phyloP scores from a whole-genome alignment of 2,329 filamentous ascomycete genomes.

The Aspergillus pseudoviridinutans region DNA sequence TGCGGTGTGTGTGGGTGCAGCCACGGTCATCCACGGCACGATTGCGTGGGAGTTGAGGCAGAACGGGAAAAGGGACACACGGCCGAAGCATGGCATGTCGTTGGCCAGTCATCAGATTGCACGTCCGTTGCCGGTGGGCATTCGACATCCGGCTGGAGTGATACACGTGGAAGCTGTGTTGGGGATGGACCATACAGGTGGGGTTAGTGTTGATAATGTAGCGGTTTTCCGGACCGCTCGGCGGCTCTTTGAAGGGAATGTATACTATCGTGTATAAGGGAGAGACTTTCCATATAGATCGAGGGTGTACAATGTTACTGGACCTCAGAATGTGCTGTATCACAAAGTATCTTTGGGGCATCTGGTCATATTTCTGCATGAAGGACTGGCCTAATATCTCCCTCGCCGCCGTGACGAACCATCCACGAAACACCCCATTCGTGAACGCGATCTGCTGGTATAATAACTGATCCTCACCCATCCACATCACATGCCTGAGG shows the following conservation, averaged over 20 bases:
- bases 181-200: background rate
- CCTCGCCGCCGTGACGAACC: too few relatives aligned
- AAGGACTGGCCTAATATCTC: too few relatives aligned
- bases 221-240: slow-evolving; percentile 18
- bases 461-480: too few relatives aligned
- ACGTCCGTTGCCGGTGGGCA: slow-evolving; percentile 7
- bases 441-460: too few relatives aligned
- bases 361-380: too few relatives aligned
- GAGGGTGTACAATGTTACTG: too few relatives aligned
- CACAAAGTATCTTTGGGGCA: too few relatives aligned
- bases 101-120: too few relatives aligned
- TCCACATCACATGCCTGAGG: too few relatives aligned
- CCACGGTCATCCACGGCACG: slow-evolving; percentile 19
- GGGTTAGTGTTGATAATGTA: slow-evolving; percentile 10
- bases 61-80: background rate
- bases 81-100: background rate
- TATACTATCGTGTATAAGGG: slow-evolving; percentile 1
- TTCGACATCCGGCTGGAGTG: slow-evolving; percentile 14
- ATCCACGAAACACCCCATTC: too few relatives aligned
- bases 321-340: too few relatives aligned
- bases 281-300: too few relatives aligned
- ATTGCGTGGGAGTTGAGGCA: slow-evolving; percentile 8
- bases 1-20: slow-evolving; percentile 22
- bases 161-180: slow-evolving; percentile 13
- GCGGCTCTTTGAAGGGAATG: slow-evolving; percentile 19